Evolutionary conservation across 1,284 basidiomycete genomes (phyloP).

Genomic region (Flammula alnicola): DNA sequence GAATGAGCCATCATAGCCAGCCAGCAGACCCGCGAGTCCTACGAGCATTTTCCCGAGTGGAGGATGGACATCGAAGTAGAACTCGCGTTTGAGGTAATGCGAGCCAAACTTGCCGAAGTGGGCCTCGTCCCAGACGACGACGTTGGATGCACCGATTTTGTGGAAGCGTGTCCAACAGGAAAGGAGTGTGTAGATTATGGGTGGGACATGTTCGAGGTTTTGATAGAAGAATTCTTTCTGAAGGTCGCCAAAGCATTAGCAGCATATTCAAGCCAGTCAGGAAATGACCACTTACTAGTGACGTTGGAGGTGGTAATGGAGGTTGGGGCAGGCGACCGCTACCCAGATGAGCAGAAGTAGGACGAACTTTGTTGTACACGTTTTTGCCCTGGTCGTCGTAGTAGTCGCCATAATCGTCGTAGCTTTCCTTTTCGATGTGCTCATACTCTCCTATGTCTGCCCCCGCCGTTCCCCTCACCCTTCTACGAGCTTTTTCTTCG

Average conservation of each 20-base stretch:
- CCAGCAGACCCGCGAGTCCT: conserved; percentile 87
- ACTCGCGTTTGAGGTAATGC: conserved; percentile 94
- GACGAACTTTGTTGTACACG: conserved; percentile 68
- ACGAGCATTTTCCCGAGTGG: conserved; percentile 99
- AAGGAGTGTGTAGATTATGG: conserved; percentile 89
- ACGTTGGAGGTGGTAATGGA: conserved; percentile 70
- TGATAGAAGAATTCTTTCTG: conserved; percentile 82
- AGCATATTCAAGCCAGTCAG: neutral
- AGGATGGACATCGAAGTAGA: conserved; percentile 98
- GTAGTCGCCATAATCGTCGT: conserved; percentile 24
- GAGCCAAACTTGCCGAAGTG: conserved; percentile 98
- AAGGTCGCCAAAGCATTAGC: conserved; percentile 6
- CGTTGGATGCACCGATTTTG: conserved; percentile 86
- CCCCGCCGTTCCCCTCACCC: conserved; percentile 51
- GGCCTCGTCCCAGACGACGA: conserved; percentile 99
- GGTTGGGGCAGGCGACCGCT: conserved; percentile 66
- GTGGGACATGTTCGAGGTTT: conserved; percentile 83
- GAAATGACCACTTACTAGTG: conserved; percentile 55
- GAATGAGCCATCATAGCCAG: conserved; percentile 91
- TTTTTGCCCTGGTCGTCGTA: conserved; percentile 76
- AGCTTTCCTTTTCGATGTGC: conserved; percentile 33
- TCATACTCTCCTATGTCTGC: conserved; percentile 27
- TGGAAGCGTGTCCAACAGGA: conserved; percentile 95
- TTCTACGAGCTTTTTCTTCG: conserved; percentile 71
- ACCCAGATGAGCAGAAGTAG: conserved; percentile 50